Base-by-base conservation (phyloP, 2,329 filamentous ascomycete species). In the Fragosphaeria purpurea region DNA sequence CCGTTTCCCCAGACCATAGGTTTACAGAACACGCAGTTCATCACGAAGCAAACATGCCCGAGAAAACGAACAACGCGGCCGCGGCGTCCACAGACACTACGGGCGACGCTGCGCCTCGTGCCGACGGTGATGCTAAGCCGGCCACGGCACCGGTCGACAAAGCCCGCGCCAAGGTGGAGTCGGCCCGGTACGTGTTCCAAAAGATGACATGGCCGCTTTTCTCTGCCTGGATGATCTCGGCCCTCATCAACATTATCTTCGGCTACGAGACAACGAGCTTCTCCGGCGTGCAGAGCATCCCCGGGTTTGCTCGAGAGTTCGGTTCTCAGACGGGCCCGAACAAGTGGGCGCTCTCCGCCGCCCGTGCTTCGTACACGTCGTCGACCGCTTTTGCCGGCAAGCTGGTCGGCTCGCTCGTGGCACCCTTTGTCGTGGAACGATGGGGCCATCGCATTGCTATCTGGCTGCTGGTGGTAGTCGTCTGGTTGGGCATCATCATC, bases 201-300 rank as follows among this genome's bases (percentile, higher is more conserved):
- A 50, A 50, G 35, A 50, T 50, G 48, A 50, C 48, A 8, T 50
- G 48, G 48, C 48, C 41, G 10, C 43, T 50, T 1, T 50, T 50
- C 38, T 41, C 42, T 34, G 43, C 48, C n/a, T 50, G 48, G 48
- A 50, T 50, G 48, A 46, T 50, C 31, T 44, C 48, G 2, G 48
- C 48, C 8, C 48, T 50, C 31, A 50, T 50, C 38, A 50, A 50
- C 43, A 42, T 50, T 41, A 50, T 50, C 43, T 50, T 50, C 13
- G 48, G 48, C 43, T 50, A 50, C 43, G 48, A 50, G 38, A 50
- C 48, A 6, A 50, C 48, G 4, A 50, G 48, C 48, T 50, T 50
- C 37, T 43, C 41, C 4, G 48, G 48, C 37, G 48, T 50, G 6
- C 48, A 50, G 43, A 50, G 48, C 38, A 50, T 50, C 30, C 48